These are phyloP conservation scores for Thielaviopsis punctulata DNA, from an alignment of 2,329 filamentous ascomycete genomes.

Conservation along the genomic window DNA sequence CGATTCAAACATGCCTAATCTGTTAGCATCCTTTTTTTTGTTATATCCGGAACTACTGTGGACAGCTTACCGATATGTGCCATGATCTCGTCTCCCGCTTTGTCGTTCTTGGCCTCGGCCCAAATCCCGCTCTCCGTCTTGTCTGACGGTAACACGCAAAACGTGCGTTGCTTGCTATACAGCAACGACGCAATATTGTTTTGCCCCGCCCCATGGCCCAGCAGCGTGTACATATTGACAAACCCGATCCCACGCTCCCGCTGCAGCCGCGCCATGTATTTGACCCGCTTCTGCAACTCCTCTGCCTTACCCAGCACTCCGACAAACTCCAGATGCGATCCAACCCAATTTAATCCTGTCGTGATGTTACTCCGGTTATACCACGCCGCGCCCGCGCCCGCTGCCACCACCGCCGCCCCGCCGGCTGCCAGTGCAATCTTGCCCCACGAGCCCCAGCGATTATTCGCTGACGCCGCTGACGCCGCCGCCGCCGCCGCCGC, in stretches of 20 bases:
- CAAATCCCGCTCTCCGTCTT: conserved; percentile 36
- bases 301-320: conserved; percentile 73
- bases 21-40: background rate
- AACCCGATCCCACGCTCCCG: conserved; percentile 56
- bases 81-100: conserved; percentile 56
- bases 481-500: conserved; percentile 20
- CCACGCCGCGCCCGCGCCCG: conserved; percentile 72
- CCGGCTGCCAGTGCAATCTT: conserved; percentile 75
- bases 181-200: conserved; percentile 7
- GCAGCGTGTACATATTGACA: conserved; percentile 70
- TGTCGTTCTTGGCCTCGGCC: conserved; percentile 60
- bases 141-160: conserved; percentile 62
- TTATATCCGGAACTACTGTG: background rate
- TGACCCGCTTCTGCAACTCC: conserved; percentile 59
- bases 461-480: conserved; percentile 13
- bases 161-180: conserved; percentile 43
- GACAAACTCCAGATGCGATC: conserved; percentile 85
- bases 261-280: conserved; percentile 47
- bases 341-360: conserved; percentile 63
- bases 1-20: conserved; percentile 52
- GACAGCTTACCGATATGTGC: conserved; percentile 54
- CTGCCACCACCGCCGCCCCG: conserved; percentile 65
- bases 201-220: conserved; percentile 49
- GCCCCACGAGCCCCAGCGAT: conserved; percentile 62
- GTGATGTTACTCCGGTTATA: conserved; percentile 65